Base-by-base conservation (phyloP, 2,329 filamentous ascomycete genomes). In the Hypoxylon sp. region DNA sequence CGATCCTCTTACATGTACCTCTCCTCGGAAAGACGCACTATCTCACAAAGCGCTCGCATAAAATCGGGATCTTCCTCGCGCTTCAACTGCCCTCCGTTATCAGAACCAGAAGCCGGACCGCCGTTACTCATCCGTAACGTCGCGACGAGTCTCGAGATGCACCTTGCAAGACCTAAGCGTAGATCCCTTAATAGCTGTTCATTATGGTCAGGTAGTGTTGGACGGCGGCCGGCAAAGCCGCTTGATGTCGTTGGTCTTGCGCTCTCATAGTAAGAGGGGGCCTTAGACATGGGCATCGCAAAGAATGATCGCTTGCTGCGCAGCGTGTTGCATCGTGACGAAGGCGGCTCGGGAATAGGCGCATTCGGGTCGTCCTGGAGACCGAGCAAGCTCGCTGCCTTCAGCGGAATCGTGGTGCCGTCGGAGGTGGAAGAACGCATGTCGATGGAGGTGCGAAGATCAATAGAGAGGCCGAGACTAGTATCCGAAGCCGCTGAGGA, bases 311-410 rank as follows among this genome's bases (percentile, higher is more conserved):
- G 52, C 49, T 72, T 74, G 64, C 52, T 70, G 51, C 49, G 72
- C 56, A 61, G 66, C 38, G 63, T 71, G 58, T 49, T 68, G 45
- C 51, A 63, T 55, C 71, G 49, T 23, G 65, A 63, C 6, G 62
- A 60, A 30, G 72, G 69, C 32, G 58, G 66, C 53, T 57, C 55
- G 67, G 57, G 62, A 53, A 65, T 67, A 56, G 69, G 67, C 28
- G 48, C 55, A 14, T 61, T 60, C 25, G 75, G 68, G 21, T 72
- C 67, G 2, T 73, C 69, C 2, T 79, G 76, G 14, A 88, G 79
- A 1, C 86, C 86, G 0, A 88, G 81, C 0, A 88, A 73, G 3
- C 78, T 81, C 0, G 84, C 84, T 0, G 86, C 86, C 74, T 88
- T 88, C 43, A 60, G 69, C 3, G 77, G 75, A 32, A 77, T 75